These are phyloP conservation scores for Raphanus raphanistrum DNA, from an alignment of 345 rosid species.

Conservation along the genomic window DNA sequence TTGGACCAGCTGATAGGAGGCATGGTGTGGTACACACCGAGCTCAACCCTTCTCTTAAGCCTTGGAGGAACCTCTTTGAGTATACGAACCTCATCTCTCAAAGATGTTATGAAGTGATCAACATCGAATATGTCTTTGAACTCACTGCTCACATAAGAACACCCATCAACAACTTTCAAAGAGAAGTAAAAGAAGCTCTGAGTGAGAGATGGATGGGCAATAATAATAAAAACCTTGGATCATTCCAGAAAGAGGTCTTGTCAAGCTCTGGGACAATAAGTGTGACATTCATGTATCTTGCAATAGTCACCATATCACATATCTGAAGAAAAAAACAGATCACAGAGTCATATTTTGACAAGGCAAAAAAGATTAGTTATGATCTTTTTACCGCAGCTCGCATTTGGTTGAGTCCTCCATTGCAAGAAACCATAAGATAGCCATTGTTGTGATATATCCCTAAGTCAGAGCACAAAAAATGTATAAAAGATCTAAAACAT, in stretches of 20 bases:
- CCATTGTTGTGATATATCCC: slow-evolving; percentile 97
- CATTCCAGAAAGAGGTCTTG: slow-evolving; percentile 88
- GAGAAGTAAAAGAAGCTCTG: slow-evolving; percentile 6
- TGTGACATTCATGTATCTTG: slow-evolving; percentile 78
- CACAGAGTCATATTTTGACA: neutral
- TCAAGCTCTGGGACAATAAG: slow-evolving; percentile 89
- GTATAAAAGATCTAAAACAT: too few relatives aligned
- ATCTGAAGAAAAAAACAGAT: slow-evolving; percentile 46
- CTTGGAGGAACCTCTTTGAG: slow-evolving; percentile 81
- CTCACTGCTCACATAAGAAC: slow-evolving; percentile 51
- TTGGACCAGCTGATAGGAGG: slow-evolving; percentile 91
- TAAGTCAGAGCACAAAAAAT: slow-evolving; percentile 21
- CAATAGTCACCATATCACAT: slow-evolving; percentile 90
- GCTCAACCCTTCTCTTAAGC: slow-evolving; percentile 62
- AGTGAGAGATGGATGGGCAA: neutral
- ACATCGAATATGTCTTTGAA: slow-evolving; percentile 87
- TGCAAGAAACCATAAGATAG: slow-evolving; percentile 88
- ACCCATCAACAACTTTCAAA: slow-evolving; percentile 8
- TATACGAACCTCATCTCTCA: slow-evolving; percentile 85
- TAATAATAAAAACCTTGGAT: slow-evolving; percentile 59
- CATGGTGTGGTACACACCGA: slow-evolving; percentile 63
- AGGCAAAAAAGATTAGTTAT: neutral
- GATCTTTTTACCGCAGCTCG: slow-evolving; percentile 72
- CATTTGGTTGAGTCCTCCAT: slow-evolving; percentile 96
- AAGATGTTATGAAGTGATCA: slow-evolving; percentile 77